Conservation (phyloP, 2,329 filamentous ascomycete species). For the Biscogniauxia mediterranea region DNA sequence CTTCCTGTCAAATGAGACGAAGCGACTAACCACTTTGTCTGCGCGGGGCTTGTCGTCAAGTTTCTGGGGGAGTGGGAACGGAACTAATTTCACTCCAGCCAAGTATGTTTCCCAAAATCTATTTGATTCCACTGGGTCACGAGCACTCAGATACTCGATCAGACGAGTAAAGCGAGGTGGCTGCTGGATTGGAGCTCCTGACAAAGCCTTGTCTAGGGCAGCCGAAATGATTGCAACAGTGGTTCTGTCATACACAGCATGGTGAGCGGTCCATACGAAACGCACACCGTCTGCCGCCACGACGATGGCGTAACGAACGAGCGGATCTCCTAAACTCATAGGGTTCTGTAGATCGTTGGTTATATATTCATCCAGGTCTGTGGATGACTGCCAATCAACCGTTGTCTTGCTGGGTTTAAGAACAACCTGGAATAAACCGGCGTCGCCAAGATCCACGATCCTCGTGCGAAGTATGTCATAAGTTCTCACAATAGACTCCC, state of each 20-base stretch:
- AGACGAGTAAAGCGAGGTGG: not conserved
- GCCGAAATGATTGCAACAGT: not conserved
- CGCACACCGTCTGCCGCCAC: not conserved
- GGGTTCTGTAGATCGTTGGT: not conserved
- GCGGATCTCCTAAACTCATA: not conserved
- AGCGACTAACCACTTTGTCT: not conserved
- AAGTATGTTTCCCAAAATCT: not conserved
- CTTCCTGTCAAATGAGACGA: not conserved
- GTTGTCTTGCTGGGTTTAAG: not conserved
- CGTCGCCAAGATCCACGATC: not conserved
- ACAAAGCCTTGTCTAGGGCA: not conserved
- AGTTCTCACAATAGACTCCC: not conserved
- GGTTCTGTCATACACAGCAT: not conserved
- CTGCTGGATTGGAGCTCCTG: not conserved
- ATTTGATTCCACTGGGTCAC: not conserved
- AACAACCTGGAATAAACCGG: not conserved
- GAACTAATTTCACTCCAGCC: not conserved
- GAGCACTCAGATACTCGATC: not conserved
- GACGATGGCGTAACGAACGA: not conserved
- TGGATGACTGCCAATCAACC: not conserved
- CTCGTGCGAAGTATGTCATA: not conserved
- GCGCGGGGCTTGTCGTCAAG: not conserved
- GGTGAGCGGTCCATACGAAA: not conserved
- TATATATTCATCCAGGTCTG: not conserved
- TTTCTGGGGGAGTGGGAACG: not conserved